Percentiles rank a stretch among this genome's conserved stretches.
These are phyloP conservation scores for Smittium mucronatum DNA, from an alignment of 371 early-diverging fungal species.

Conservation along the genomic window DNA sequence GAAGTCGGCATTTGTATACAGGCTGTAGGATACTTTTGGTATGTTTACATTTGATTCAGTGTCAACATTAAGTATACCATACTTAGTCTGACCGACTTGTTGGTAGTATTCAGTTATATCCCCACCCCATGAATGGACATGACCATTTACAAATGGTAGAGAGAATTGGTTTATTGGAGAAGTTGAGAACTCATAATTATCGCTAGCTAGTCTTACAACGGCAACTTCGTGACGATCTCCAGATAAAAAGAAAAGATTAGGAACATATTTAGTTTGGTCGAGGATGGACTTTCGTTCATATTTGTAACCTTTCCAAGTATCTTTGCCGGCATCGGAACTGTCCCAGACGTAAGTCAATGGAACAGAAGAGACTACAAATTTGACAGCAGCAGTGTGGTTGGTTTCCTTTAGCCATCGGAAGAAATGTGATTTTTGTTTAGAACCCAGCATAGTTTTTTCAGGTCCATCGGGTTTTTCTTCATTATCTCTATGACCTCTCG, in stretches of 20 bases:
- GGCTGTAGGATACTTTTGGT: slow-evolving; percentile 25
- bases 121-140: slow-evolving; percentile 15
- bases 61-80: slow-evolving; percentile 31
- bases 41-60: slow-evolving; percentile 18
- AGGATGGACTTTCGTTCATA: slow-evolving; percentile 33
- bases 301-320: slow-evolving; percentile 37
- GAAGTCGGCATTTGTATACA: slow-evolving; percentile 25
- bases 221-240: slow-evolving; percentile 41
- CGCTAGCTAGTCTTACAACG: slow-evolving; percentile 25
- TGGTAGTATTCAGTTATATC: slow-evolving; percentile 28
- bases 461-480: slow-evolving; percentile 3
- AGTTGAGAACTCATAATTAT: slow-evolving; percentile 34
- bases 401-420: slow-evolving; percentile 24
- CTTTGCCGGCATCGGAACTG: slow-evolving; percentile 25
- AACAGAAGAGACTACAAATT: slow-evolving; percentile 36
- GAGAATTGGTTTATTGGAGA: slow-evolving; percentile 38
- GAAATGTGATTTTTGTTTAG: slow-evolving; percentile 26
- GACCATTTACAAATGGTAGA: slow-evolving; percentile 27
- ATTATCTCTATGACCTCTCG: slow-evolving; percentile 35
- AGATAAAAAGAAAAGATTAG: slow-evolving; percentile 34
- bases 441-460: slow-evolving; percentile 31
- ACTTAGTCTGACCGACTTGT: slow-evolving; percentile 30
- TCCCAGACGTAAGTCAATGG: slow-evolving; percentile 33
- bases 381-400: slow-evolving; percentile 32
- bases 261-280: slow-evolving; percentile 20